phyloP scores from a whole-genome alignment of 345 rosid species.

The Euclidium syriacum region DNA sequence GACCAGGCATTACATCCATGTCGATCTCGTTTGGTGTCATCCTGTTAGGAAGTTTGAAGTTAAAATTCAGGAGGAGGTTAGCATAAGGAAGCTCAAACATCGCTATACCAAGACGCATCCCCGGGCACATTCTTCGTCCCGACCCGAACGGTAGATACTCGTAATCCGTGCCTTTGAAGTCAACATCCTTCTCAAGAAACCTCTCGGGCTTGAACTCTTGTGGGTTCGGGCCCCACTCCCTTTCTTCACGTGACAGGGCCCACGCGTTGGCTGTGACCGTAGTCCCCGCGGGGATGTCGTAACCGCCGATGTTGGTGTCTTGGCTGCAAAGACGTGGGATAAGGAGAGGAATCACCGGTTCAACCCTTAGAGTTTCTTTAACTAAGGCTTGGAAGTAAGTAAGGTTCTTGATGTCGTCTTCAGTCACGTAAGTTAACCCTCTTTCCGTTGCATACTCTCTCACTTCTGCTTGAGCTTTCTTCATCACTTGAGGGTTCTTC shows the following conservation, averaged over 20 bases:
- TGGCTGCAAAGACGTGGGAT: background rate
- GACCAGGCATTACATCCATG: background rate
- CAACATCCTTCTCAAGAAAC: background rate
- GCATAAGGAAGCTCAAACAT: conserved; percentile 15
- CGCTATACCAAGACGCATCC: background rate
- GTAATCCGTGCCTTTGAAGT: conserved; percentile 7
- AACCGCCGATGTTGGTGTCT: background rate
- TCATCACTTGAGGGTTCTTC: too few relatives aligned
- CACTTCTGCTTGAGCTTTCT: conserved; percentile 2
- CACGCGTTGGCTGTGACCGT: conserved; percentile 1
- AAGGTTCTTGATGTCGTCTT: conserved; percentile 7
- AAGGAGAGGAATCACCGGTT: conserved; percentile 2
- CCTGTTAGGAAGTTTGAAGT: conserved; percentile 14
- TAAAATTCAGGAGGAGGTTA: conserved; percentile 5
- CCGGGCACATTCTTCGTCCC: conserved; percentile 17
- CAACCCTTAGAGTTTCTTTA: too few relatives aligned
- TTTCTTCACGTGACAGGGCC: conserved; percentile 4
- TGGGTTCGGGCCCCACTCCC: conserved; percentile 14
- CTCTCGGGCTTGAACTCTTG: conserved; percentile 18
- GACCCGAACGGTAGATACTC: conserved; percentile 19
- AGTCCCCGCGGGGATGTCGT: conserved; percentile 7
- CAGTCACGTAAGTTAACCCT: background rate
- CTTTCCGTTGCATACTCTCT: background rate
- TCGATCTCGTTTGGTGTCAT: conserved; percentile 9
- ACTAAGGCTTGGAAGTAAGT: conserved; percentile 8